These are phyloP conservation scores for Neurospora terricola DNA, from an alignment of 495 filamentous ascomycete species.

Conservation along the genomic window DNA sequence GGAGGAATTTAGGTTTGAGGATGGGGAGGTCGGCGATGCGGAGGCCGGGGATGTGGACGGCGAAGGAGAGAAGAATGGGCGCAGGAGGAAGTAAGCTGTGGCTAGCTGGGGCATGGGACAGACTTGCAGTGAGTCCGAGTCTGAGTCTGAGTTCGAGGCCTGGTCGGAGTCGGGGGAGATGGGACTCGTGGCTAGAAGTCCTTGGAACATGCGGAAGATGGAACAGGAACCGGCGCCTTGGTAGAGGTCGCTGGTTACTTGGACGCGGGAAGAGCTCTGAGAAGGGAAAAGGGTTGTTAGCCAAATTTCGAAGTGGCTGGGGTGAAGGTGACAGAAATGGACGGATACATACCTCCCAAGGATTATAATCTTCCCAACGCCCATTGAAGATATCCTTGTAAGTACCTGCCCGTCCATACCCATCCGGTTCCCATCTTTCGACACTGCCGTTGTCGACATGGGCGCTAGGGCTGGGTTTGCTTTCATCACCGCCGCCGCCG, in stretches of 20 bases:
- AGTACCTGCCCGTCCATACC: conserved; percentile 57
- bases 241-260: conserved; percentile 67
- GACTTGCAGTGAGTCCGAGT: conserved; percentile 47
- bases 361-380: conserved; percentile 71
- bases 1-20: not conserved
- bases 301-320: not conserved
- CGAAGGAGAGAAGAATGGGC: conserved; percentile 68
- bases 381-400: conserved; percentile 65
- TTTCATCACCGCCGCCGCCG: not conserved
- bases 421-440: conserved; percentile 81
- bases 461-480: conserved; percentile 31
- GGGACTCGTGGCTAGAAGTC: conserved; percentile 64
- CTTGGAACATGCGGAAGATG: conserved; percentile 83
- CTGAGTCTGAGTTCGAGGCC: not conserved
- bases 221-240: conserved; percentile 71
- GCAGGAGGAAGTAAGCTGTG: conserved; percentile 75
- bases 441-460: conserved; percentile 66
- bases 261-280: conserved; percentile 51
- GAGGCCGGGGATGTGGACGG: not conserved
- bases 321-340: not conserved
- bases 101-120: conserved; percentile 67
- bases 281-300: not conserved
- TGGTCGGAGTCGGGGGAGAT: conserved; percentile 43
- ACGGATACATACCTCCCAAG: conserved; percentile 49
- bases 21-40: not conserved